phyloP scores from a whole-genome alignment of 352 stramenopile genomes.

The Pythium rishiriense region DNA sequence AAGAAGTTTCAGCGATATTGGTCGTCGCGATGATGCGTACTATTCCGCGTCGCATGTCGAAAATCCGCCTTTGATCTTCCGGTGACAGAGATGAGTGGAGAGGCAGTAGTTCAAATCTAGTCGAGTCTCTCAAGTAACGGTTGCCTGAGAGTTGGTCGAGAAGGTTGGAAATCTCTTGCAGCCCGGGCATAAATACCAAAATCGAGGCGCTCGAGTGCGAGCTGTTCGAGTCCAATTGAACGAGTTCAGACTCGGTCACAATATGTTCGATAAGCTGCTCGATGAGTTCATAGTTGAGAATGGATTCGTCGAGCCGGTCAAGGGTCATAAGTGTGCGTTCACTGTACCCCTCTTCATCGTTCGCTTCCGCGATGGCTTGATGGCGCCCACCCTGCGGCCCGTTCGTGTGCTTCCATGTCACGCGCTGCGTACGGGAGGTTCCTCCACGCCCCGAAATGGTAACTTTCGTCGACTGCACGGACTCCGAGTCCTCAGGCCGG shows the following conservation, averaged over 20 bases:
- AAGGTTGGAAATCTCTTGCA: slow-evolving; percentile 92
- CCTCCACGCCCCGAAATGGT: slow-evolving; percentile 65
- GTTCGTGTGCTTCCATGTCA: slow-evolving; percentile 47
- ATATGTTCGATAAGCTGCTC: slow-evolving; percentile 87
- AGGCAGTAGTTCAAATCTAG: slow-evolving; percentile 77
- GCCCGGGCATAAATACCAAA: slow-evolving; percentile 95
- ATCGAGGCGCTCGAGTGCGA: slow-evolving; percentile 73
- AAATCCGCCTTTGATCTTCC: slow-evolving; percentile 93
- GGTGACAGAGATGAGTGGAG: slow-evolving; percentile 94
- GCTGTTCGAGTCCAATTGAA: slow-evolving; percentile 10
- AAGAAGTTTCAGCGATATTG: slow-evolving; percentile 96
- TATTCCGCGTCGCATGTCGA: slow-evolving; percentile 60
- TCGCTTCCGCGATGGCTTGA: slow-evolving; percentile 11
- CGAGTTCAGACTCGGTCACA: slow-evolving; percentile 46
- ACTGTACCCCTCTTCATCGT: slow-evolving; percentile 69
- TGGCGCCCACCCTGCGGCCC: not conserved
- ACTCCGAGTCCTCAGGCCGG: slow-evolving; percentile 18
- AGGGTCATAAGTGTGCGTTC: slow-evolving; percentile 86
- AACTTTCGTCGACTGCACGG: slow-evolving; percentile 47
- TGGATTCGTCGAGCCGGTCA: slow-evolving; percentile 81
- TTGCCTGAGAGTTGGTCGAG: slow-evolving; percentile 68
- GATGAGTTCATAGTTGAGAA: slow-evolving; percentile 96
- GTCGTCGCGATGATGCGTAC: slow-evolving; percentile 96
- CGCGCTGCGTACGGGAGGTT: slow-evolving; percentile 58
- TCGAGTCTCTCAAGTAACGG: slow-evolving; percentile 48